A percentile compares a stretch with the other conserved stretches of the same genome.
phyloP scores from a whole-genome alignment of 768 basidiomycete species.

The Coprinopsis strossmayeri region DNA sequence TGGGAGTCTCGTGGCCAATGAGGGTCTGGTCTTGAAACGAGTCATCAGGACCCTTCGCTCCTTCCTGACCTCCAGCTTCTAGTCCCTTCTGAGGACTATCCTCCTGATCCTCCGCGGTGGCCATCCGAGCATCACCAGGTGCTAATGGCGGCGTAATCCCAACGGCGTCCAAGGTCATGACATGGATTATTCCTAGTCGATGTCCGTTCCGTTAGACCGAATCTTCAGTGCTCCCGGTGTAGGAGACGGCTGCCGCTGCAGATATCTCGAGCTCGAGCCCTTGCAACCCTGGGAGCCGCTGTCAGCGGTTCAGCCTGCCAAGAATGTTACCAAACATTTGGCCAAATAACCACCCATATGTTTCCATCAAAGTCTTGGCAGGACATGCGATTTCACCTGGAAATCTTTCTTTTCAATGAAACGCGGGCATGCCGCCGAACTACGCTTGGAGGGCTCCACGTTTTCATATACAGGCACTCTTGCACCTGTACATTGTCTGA shows the following conservation, averaged over 20 bases:
- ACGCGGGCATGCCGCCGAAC: no score
- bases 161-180: background rate
- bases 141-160: background rate
- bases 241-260: no score
- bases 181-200: background rate
- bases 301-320: no score
- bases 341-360: conserved; percentile 1
- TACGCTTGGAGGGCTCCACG: no score
- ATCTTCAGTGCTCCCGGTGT: background rate
- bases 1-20: background rate
- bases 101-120: background rate
- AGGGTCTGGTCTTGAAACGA: background rate
- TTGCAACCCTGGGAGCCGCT: no score
- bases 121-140: background rate
- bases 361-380: background rate
- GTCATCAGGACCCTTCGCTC: background rate
- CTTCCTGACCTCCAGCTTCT: background rate
- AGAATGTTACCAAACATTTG: conserved; percentile 1
- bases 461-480: no score
- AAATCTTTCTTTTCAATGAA: background rate
- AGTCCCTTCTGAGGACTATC: background rate
- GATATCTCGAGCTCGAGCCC: no score
- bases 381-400: background rate
- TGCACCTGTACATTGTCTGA: no score
- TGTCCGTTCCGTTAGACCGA: background rate